phyloP scores from a whole-genome alignment of 352 stramenopile genomes.

The Pythium rishiriense region DNA sequence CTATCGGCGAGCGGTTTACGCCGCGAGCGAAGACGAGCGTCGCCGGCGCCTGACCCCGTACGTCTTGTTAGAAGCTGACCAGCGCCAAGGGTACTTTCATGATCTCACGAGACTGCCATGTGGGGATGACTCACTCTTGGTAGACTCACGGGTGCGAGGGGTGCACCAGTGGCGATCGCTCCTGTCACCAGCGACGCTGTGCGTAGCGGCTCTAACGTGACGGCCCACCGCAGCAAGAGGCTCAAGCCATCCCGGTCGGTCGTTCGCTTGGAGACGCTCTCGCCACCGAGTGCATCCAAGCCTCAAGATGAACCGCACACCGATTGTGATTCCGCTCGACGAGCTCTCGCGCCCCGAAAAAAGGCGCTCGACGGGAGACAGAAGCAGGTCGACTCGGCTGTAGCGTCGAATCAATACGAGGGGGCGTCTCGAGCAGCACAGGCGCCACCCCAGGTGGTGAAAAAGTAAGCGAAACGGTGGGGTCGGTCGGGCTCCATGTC shows the following conservation, averaged over 20 bases:
- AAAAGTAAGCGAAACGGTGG: too few species aligned
- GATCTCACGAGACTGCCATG: too few species aligned
- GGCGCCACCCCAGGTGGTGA: neutral
- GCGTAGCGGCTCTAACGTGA: neutral
- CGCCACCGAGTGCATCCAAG: neutral
- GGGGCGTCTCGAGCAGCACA: neutral
- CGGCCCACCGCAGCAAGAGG: neutral
- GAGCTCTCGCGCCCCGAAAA: neutral
- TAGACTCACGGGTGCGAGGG: neutral
- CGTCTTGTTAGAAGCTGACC: neutral
- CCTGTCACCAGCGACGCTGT: neutral
- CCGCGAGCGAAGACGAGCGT: conserved; percentile 29
- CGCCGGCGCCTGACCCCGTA: conserved; percentile 49
- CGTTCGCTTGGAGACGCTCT: conserved; percentile 26
- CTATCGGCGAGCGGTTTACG: conserved; percentile 55
- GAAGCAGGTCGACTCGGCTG: neutral
- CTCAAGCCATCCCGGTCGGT: conserved; percentile 20
- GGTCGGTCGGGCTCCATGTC: too few species aligned
- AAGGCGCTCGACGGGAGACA: neutral
- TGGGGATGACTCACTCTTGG: neutral
- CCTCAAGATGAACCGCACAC: conserved; percentile 3
- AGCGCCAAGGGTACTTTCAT: too few species aligned
- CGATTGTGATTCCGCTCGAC: neutral
- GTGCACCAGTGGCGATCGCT: neutral
- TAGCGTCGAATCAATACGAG: conserved; percentile 11